These are phyloP conservation scores for Acanthochlamys bracteata DNA, from an alignment of 106 monocot species.

Conservation along the genomic window DNA sequence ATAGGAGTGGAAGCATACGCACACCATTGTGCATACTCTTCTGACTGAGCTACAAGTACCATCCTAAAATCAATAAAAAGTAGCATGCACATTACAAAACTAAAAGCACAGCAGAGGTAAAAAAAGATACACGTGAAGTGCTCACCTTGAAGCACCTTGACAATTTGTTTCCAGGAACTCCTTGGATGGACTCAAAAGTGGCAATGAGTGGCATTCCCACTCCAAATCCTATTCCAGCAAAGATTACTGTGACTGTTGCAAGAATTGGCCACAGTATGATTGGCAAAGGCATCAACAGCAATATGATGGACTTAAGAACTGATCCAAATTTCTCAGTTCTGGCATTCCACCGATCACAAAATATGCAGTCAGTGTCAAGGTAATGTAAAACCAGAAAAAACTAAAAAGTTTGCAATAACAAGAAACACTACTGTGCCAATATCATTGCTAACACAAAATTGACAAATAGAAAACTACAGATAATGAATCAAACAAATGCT, in stretches of 20 bases:
- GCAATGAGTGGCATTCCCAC: slow-evolving; percentile 18
- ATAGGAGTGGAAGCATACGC: slow-evolving; percentile 33
- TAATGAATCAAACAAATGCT: no score
- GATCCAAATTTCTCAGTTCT: slow-evolving; percentile 26
- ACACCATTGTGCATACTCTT: slow-evolving; percentile 20
- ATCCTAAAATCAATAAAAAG: slow-evolving; percentile 10
- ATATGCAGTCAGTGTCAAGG: background rate
- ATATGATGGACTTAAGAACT: slow-evolving; percentile 18
- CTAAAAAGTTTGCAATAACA: background rate
- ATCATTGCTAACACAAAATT: no score
- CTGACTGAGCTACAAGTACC: slow-evolving; percentile 22
- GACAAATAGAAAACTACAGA: no score
- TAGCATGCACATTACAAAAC: background rate
- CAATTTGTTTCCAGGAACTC: slow-evolving; percentile 4
- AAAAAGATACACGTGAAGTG: background rate
- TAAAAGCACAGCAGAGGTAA: background rate
- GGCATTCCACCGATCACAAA: background rate
- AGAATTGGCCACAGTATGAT: slow-evolving; percentile 20
- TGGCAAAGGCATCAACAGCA: slow-evolving; percentile 7
- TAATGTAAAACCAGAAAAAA: background rate
- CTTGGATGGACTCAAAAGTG: slow-evolving; percentile 21
- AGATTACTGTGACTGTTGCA: slow-evolving; percentile 4
- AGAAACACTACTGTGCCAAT: background rate
- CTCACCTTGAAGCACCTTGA: slow-evolving; percentile 23
- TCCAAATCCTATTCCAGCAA: slow-evolving; percentile 15